phyloP scores from a whole-genome alignment of 345 rosid species.

The Eucalyptus brandiana region DNA sequence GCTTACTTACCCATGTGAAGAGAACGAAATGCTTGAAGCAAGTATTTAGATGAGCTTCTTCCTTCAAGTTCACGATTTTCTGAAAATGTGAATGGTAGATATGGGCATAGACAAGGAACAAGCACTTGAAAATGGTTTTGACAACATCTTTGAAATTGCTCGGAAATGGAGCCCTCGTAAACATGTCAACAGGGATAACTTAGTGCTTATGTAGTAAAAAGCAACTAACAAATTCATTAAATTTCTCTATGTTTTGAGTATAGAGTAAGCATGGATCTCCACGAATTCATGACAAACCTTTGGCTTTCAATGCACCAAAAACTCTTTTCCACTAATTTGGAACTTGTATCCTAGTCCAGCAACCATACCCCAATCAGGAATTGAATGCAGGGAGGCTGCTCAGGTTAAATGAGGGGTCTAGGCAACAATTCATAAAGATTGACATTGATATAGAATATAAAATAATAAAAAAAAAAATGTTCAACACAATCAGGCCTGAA shows the following conservation, averaged over 20 bases:
- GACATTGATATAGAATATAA: too few relatives aligned
- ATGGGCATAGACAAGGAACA: conserved; percentile 63
- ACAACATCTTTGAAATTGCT: conserved; percentile 42
- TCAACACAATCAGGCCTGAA: too few relatives aligned
- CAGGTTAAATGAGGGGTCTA: too few relatives aligned
- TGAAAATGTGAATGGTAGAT: conserved; percentile 65
- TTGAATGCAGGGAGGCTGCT: too few relatives aligned
- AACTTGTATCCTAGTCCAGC: too few relatives aligned
- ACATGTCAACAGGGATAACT: not conserved
- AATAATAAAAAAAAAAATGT: too few relatives aligned
- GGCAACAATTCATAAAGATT: too few relatives aligned
- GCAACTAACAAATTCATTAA: not conserved
- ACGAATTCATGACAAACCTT: not conserved
- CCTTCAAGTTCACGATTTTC: conserved; percentile 57
- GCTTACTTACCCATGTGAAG: conserved; percentile 37
- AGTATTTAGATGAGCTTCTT: conserved; percentile 72
- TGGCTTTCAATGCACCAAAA: too few relatives aligned
- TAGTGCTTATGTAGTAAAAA: not conserved
- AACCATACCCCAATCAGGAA: too few relatives aligned
- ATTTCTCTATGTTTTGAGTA: not conserved
- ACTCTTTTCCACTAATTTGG: too few relatives aligned
- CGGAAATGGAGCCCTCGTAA: conserved; percentile 48
- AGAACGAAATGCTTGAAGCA: conserved; percentile 67
- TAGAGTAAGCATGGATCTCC: not conserved
- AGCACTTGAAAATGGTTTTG: conserved; percentile 46